phyloP scores from a whole-genome alignment of 768 basidiomycete species.

The Vishniacozyma victoriae region DNA sequence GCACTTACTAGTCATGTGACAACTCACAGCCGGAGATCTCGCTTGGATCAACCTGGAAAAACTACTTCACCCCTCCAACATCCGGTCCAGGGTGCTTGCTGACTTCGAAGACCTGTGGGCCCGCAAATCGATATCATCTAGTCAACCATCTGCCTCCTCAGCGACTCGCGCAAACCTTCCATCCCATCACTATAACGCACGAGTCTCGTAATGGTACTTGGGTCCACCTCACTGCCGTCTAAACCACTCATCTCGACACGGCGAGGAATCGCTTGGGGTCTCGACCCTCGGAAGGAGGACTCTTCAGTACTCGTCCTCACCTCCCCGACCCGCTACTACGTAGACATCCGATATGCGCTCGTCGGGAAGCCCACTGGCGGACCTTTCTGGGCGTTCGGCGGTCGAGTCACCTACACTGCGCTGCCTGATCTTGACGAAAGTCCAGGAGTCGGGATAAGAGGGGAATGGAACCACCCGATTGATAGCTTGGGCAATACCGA shows the following conservation, averaged over 20 bases:
- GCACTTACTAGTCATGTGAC: too few relatives aligned
- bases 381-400: constrained; percentile 7
- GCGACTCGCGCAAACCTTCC: too few relatives aligned
- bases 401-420: neutral
- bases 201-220: neutral
- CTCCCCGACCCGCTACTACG: constrained; percentile 2
- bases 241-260: neutral
- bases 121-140: too few relatives aligned
- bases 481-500: constrained; percentile 1
- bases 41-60: too few relatives aligned
- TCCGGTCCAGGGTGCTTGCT: too few relatives aligned
- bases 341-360: constrained; percentile 6
- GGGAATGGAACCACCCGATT: constrained; percentile 4
- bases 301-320: constrained; percentile 5
- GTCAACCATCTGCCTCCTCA: too few relatives aligned
- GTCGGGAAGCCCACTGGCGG: neutral
- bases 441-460: neutral
- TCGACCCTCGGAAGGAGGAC: neutral
- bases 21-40: too few relatives aligned
- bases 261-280: constrained; percentile 6
- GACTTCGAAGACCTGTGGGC: too few relatives aligned
- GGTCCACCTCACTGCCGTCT: neutral
- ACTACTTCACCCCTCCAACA: too few relatives aligned
- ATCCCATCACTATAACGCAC: too few relatives aligned
- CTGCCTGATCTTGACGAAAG: neutral